A percentile compares a stretch with the other conserved stretches of the same genome.
phyloP scores from a whole-genome alignment of 345 rosid species.

The Corymbia maculata region DNA sequence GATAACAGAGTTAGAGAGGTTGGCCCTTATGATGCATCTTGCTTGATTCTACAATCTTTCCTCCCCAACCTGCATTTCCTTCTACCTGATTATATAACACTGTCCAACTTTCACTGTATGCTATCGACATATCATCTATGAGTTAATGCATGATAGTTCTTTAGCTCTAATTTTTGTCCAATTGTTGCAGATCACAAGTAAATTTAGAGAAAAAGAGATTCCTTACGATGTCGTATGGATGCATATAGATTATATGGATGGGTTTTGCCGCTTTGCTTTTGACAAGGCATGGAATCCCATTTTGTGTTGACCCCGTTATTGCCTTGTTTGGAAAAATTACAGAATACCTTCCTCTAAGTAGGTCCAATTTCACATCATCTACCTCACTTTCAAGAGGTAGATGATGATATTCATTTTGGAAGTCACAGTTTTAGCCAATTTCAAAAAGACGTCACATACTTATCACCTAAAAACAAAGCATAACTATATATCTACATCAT shows the following conservation, averaged over 20 bases:
- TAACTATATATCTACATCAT: background rate
- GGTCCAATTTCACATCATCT: background rate
- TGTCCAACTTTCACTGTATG: background rate
- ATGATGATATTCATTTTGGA: background rate
- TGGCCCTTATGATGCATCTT: slow-evolving; percentile 1
- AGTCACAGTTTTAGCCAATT: background rate
- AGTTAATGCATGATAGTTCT: too few species aligned
- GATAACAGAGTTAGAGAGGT: slow-evolving; percentile 69
- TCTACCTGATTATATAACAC: background rate
- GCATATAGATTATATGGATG: slow-evolving; percentile 52
- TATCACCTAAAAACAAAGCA: background rate
- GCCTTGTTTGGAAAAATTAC: background rate
- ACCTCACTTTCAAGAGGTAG: background rate
- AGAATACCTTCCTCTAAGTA: background rate
- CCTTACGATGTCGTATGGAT: slow-evolving; percentile 92
- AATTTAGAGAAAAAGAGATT: slow-evolving; percentile 53
- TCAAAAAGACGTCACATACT: background rate
- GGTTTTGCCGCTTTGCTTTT: slow-evolving; percentile 89
- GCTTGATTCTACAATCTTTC: background rate
- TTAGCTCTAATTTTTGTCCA: background rate
- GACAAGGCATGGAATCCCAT: slow-evolving; percentile 40
- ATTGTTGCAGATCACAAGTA: slow-evolving; percentile 46
- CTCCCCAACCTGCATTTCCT: background rate
- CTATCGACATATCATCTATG: background rate
- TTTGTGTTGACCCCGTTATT: background rate